phyloP scores from a whole-genome alignment of 768 basidiomycete species.

The Mycena albidolilacea region DNA sequence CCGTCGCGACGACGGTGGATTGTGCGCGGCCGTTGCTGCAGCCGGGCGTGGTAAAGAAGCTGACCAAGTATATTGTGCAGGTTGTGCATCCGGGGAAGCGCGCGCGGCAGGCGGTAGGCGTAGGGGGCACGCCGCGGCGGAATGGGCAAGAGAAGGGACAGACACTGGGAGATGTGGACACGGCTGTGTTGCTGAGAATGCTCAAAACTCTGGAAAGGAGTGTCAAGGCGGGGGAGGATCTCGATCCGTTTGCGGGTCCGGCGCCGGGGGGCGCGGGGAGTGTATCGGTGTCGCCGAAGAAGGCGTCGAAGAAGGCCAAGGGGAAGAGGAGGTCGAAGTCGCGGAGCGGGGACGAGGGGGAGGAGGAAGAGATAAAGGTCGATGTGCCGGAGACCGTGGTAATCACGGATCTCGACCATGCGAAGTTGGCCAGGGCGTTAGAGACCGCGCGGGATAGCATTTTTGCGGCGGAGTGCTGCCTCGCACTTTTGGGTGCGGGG shows the following conservation, averaged over 20 bases:
- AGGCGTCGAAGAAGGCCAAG: constrained; percentile 54
- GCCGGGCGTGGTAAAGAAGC: constrained; percentile 71
- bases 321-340: constrained; percentile 61
- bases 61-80: constrained; percentile 78
- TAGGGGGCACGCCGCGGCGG: constrained; percentile 61
- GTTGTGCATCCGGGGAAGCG: constrained; percentile 79
- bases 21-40: constrained; percentile 73
- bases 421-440: constrained; percentile 65
- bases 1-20: constrained; percentile 66
- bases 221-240: constrained; percentile 80
- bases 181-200: constrained; percentile 70
- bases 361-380: constrained; percentile 48
- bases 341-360: constrained; percentile 57
- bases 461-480: constrained; percentile 86
- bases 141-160: constrained; percentile 58
- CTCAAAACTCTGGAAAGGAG: constrained; percentile 86
- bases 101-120: constrained; percentile 59
- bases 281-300: constrained; percentile 55
- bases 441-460: constrained; percentile 81
- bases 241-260: constrained; percentile 74
- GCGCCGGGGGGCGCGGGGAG: constrained; percentile 42
- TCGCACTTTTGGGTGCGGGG: constrained; percentile 84
- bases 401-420: constrained; percentile 64
- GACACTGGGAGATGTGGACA: constrained; percentile 75
- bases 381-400: constrained; percentile 40